Evolutionary conservation across 257 asterid species (phyloP).

Genomic region (Capsicum pubescens): DNA sequence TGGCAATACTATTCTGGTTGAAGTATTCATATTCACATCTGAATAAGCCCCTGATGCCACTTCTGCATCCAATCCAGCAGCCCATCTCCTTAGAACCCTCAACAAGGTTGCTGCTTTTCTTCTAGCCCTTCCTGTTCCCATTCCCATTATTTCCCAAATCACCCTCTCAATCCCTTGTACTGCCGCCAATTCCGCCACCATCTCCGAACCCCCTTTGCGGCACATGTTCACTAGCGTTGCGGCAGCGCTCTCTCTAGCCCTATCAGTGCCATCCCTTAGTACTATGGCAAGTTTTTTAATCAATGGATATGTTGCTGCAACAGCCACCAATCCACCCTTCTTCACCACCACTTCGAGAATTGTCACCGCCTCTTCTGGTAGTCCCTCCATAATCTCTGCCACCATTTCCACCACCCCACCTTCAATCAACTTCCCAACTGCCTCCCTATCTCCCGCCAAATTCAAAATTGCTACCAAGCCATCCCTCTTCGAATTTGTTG

Average conservation of each 20-base stretch:
- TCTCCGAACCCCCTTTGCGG: conserved; percentile 79
- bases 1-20: conserved; percentile 61
- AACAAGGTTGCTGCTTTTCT: conserved; percentile 81
- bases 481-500: conserved; percentile 62
- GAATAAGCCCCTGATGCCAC: conserved; percentile 39
- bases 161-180: conserved; percentile 68
- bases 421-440: conserved; percentile 68
- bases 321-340: conserved; percentile 70
- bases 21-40: conserved; percentile 47
- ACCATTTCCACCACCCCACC: conserved; percentile 76
- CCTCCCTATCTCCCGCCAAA: conserved; percentile 76
- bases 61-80: conserved; percentile 67
- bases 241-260: conserved; percentile 72
- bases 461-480: conserved; percentile 84
- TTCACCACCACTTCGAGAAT: conserved; percentile 80
- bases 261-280: conserved; percentile 71
- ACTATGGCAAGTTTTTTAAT: conserved; percentile 49
- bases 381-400: conserved; percentile 54
- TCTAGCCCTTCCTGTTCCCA: conserved; percentile 74
- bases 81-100: conserved; percentile 90
- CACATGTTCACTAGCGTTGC: conserved; percentile 78
- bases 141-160: conserved; percentile 85
- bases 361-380: conserved; percentile 77
- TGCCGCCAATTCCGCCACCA: conserved; percentile 69
- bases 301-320: conserved; percentile 59